Base-by-base conservation (phyloP, 306 rosid genomes). In the Leucaena leucocephala region DNA sequence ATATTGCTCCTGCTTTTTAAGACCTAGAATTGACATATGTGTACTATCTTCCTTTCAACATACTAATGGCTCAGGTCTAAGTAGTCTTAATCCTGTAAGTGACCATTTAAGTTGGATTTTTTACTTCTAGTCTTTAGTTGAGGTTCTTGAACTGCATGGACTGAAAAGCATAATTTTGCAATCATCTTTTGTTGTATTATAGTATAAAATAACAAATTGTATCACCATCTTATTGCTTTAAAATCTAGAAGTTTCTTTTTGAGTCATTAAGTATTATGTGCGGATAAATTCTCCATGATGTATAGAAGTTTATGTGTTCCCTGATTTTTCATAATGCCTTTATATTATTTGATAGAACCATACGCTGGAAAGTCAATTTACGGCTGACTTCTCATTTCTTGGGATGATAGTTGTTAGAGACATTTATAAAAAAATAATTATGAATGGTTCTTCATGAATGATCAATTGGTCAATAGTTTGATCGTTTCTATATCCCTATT, bases 11-110 rank as follows among this genome's bases (percentile, higher is more conserved):
- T 80, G 91, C 81, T 74, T 87, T 82, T 49, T 90, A 74, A 82
- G 92, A 80, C 92, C 92, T 11, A 88, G 92, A 15, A 76, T 88
- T 27, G 92, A 90, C 69, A 71, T 90, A 33, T 88, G 88, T 62
- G 87, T 85, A 59, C 85, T 85, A 48, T 81, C 87, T 16, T 44
- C 65, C 68, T 58, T 81, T 77, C 74, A 46, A 68, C 35, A 44
- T 38, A 8, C 54, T 48, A 77, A 74, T n/a, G 58, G 39, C 68
- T 78, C 78, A 1, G 80, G 79, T 38, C 72, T 68, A 38, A 40
- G 21, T 54, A 71, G 17, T 67, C 67, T 13, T 52, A 68, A 82
- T 34, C 87, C 83, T n/a, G 89, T 85, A 83, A 90, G 92, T 82
- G 58, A 42, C 77, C 27, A 72, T 73, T 61, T 49, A 27, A 15